These are phyloP conservation scores for Schizophyllum amplum DNA, from an alignment of 1,284 basidiomycete genomes.

Conservation along the genomic window DNA sequence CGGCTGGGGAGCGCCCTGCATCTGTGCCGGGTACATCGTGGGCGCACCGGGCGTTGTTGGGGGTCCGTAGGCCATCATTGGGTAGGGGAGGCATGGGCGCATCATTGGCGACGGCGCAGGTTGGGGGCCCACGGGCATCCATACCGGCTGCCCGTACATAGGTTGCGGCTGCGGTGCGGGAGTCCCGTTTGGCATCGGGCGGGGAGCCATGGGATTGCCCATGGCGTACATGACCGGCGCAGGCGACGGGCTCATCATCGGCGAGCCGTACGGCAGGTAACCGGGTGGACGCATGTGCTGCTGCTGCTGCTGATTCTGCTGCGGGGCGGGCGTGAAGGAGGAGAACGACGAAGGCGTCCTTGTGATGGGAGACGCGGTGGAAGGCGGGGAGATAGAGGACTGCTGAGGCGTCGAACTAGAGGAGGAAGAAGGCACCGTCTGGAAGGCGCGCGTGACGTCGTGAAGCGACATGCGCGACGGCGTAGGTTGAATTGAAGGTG, in stretches of 20 bases:
- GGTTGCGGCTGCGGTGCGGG: constrained; percentile 52
- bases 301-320: constrained; percentile 16
- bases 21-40: constrained; percentile 46
- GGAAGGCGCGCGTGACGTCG: constrained; percentile 76
- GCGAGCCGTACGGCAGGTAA: constrained; percentile 49
- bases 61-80: constrained; percentile 55
- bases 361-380: constrained; percentile 29
- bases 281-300: constrained; percentile 40
- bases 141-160: constrained; percentile 54
- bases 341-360: constrained; percentile 29
- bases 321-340: constrained; percentile 10
- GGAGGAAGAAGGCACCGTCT: constrained; percentile 64
- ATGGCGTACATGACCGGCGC: constrained; percentile 52
- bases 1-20: constrained; percentile 52
- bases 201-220: neutral
- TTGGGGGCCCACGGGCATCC: constrained; percentile 47
- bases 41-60: constrained; percentile 26
- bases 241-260: constrained; percentile 59
- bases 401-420: constrained; percentile 34
- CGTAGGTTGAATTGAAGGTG: constrained; percentile 45
- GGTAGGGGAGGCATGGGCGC: constrained; percentile 52
- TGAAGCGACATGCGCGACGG: constrained; percentile 70
- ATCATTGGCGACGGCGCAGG: constrained; percentile 31
- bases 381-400: constrained; percentile 40
- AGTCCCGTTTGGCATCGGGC: neutral